Conservation (phyloP, 2,329 filamentous ascomycete genomes). For the Aspergillus ruber region DNA sequence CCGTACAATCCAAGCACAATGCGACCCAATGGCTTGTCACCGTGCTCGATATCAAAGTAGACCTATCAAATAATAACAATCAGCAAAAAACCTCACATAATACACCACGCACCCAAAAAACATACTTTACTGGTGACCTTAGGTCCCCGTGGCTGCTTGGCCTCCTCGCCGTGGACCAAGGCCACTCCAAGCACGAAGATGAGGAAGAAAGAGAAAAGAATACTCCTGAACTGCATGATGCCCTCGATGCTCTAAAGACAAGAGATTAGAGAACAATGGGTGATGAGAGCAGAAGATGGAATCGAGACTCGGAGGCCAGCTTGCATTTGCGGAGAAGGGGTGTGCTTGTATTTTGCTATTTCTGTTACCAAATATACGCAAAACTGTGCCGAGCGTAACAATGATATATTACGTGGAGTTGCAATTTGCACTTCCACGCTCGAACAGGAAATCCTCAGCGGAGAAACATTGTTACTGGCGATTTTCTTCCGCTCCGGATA, state of each 20-base stretch:
- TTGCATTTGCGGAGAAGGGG: constrained; percentile 28
- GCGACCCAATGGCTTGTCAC: constrained; percentile 54
- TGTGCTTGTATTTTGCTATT: background rate
- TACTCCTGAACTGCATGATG: constrained; percentile 29
- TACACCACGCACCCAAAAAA: background rate
- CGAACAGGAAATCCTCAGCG: constrained; percentile 6
- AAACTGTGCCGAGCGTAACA: background rate
- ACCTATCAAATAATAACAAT: constrained; percentile 37
- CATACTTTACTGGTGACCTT: constrained; percentile 87
- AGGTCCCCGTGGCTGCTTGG: constrained; percentile 63
- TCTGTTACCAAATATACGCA: background rate
- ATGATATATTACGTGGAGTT: background rate
- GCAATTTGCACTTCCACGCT: constrained; percentile 3
- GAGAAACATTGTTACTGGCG: constrained; percentile 28
- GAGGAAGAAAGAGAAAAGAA: constrained; percentile 61
- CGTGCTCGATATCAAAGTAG: constrained; percentile 61
- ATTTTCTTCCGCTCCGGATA: constrained; percentile 25
- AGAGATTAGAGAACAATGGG: constrained; percentile 8
- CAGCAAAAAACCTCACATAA: constrained; percentile 4
- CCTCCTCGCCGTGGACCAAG: constrained; percentile 66
- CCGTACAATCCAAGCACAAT: constrained; percentile 61
- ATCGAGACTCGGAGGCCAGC: constrained; percentile 23
- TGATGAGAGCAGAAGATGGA: constrained; percentile 8
- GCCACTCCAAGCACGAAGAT: constrained; percentile 64
- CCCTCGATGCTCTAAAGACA: constrained; percentile 3